Evolutionary conservation across 257 asterid species (phyloP).

Genomic region (Ophiorrhiza pumila): DNA sequence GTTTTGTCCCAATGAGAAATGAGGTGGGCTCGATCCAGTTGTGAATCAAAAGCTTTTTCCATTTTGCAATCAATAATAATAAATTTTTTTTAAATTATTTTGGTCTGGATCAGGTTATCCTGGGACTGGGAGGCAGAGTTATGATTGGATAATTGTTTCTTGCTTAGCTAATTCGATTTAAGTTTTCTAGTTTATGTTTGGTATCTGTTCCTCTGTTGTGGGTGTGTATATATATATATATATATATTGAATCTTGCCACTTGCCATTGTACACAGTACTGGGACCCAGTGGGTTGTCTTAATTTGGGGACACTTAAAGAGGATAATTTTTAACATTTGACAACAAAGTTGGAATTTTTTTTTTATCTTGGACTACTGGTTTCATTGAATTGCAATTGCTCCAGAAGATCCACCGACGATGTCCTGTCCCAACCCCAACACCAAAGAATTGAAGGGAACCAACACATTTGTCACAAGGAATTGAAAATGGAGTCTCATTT

Average conservation of each 20-base stretch:
- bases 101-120: neutral
- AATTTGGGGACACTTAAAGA: neutral
- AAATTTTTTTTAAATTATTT: neutral
- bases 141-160: neutral
- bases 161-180: neutral
- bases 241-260: neutral
- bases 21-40: constrained; percentile 3
- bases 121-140: neutral
- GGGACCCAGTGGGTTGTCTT: constrained; percentile 12
- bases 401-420: constrained; percentile 1
- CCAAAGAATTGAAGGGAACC: neutral
- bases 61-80: neutral
- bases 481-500: neutral
- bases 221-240: too few relatives aligned
- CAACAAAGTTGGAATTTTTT: neutral
- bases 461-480: too few relatives aligned
- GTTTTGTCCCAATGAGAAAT: neutral
- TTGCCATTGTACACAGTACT: neutral
- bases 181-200: neutral
- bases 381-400: neutral
- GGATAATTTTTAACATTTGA: neutral
- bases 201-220: neutral
- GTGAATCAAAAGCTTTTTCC: neutral
- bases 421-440: neutral
- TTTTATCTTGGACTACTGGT: neutral